Evolutionary conservation across 805 yeast genomes (phyloP).

Genomic region (Candida alai): DNA sequence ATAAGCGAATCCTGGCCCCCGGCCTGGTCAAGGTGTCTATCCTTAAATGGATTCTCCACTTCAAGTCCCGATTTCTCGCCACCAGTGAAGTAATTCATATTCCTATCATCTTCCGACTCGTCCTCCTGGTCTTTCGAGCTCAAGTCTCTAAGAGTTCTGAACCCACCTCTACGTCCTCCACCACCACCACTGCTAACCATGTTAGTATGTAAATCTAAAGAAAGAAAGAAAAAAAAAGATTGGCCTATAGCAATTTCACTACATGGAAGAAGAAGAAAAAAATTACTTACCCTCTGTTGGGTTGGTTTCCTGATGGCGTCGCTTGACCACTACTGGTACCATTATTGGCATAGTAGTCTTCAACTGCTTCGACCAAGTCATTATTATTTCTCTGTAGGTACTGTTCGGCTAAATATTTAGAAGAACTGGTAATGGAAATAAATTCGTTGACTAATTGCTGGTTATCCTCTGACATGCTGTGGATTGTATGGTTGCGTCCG

Average conservation of each 20-base stretch:
- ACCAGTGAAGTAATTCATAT: slow-evolving; percentile 57
- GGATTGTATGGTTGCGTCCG: neutral
- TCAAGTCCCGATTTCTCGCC: slow-evolving; percentile 76
- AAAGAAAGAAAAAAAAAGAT: too few relatives aligned
- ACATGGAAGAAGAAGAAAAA: too few relatives aligned
- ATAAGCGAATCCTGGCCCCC: slow-evolving; percentile 48
- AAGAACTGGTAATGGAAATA: slow-evolving; percentile 31
- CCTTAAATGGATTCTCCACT: slow-evolving; percentile 67
- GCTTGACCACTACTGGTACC: slow-evolving; percentile 5
- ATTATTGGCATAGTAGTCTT: slow-evolving; percentile 32
- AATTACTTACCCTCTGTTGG: slow-evolving; percentile 2
- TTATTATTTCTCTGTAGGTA: slow-evolving; percentile 33
- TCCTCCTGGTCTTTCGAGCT: slow-evolving; percentile 24
- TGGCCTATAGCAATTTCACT: too few relatives aligned
- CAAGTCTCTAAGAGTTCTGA: slow-evolving; percentile 38
- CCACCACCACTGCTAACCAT: neutral
- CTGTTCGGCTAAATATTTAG: slow-evolving; percentile 36
- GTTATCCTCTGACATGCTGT: slow-evolving; percentile 14
- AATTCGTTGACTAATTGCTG: slow-evolving; percentile 29
- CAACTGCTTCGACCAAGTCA: slow-evolving; percentile 38
- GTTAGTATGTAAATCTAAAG: too few relatives aligned
- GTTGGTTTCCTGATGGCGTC: slow-evolving; percentile 1
- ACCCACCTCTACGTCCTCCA: slow-evolving; percentile 15
- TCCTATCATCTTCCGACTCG: slow-evolving; percentile 48
- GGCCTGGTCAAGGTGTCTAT: slow-evolving; percentile 25